Evolutionary conservation across 495 filamentous ascomycete species (phyloP), one percentile per base, ranked within the genome.

Genomic region (Ascodesmis nigricans): DNA sequence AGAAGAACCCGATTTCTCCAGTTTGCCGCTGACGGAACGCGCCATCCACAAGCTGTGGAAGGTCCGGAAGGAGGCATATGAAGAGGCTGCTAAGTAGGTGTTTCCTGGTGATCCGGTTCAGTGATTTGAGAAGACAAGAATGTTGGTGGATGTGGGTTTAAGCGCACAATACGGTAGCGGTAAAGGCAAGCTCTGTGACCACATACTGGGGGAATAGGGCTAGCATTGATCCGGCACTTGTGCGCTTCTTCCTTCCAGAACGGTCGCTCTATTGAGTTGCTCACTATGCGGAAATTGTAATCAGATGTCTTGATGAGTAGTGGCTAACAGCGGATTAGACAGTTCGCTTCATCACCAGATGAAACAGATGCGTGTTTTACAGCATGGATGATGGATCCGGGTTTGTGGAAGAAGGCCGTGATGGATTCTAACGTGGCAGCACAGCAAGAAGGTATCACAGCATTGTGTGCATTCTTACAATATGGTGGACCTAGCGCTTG

Each of bases 391-490:
- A 71, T 81, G 50, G 84, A 95, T 41, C 64, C 81, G 1, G 59
- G 70, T 19, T 49, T 95, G 42, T 92, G 80, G 84, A 92, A 92
- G 56, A 74, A 72, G 19, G 87, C 82, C 1, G 83, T 82, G 3
- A 71, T 75, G 32, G 87, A 99, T 55, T 93, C 87, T 19, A 95
- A 99, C 50, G 90, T 99, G 34, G 87, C 90, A 5, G 87, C 87
- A 35, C 87, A 99, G 50, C 75, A 84, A 53, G 87, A 99, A 38
- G 87, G 79, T 41, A 66, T 99, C 28, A 71, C 65, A 21, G 69
- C 82, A 29, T 69, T 87, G 45, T 91, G 83, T 54, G 66, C 80
- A 0, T 95, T 91, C 49, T 60, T 95, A 39, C 78, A 91, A 52
- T 91, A 74, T 46, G 78, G 78, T 35, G 81, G 84, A 21, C 55